Evolutionary conservation across 495 filamentous ascomycete genomes (phyloP), one percentile per base, ranked within the genome.

Genomic region (Lepraria neglecta): DNA sequence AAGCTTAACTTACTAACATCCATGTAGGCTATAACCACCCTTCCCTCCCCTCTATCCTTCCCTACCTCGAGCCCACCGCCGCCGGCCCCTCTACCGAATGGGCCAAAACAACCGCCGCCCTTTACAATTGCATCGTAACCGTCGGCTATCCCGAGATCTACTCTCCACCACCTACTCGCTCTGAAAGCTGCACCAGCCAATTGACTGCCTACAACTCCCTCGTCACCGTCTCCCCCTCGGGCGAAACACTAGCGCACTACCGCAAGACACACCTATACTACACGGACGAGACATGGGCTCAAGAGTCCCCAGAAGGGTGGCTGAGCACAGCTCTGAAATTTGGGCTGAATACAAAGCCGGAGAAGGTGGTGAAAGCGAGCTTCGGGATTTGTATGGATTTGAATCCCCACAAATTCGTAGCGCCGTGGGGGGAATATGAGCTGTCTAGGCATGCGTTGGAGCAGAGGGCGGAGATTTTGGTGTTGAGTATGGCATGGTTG

Each of bases 401-500:
- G 58, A 79, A 80, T 66, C 90, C 90, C 0, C 89, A 92, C 74
- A 82, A 81, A 50, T 92, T 95, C 68, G 77, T 84, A 60, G 82
- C 87, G 0, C 88, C 90, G 0, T 95, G 85, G 78, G 77, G 80
- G 47, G 84, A 80, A 0, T 96, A 87, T 69, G 94, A 97, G 70
- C 95, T 97, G 61, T 89, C 88, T n/a, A 84, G 83, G 63, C 85
- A 89, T 48, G 80, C 88, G 28, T 72, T 94, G n/a, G 76, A 83
- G 31, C 77, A 75, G 0, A 66, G 80, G 31, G 81, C 90, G 5
- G 84, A 87, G 65, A 73, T 96, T 15, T 86, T 95, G 19, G 81
- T 96, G 56, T 61, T 97, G 27, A 83, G 83, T 17, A 96, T 96
- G 89, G 91, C 94, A 0, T 98, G 92, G 92, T 74, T 92, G 44